Percentiles rank a stretch among this genome's conserved stretches.
phyloP scores from a whole-genome alignment of 23 red algal genomes.

The Chondrus crispus region DNA sequence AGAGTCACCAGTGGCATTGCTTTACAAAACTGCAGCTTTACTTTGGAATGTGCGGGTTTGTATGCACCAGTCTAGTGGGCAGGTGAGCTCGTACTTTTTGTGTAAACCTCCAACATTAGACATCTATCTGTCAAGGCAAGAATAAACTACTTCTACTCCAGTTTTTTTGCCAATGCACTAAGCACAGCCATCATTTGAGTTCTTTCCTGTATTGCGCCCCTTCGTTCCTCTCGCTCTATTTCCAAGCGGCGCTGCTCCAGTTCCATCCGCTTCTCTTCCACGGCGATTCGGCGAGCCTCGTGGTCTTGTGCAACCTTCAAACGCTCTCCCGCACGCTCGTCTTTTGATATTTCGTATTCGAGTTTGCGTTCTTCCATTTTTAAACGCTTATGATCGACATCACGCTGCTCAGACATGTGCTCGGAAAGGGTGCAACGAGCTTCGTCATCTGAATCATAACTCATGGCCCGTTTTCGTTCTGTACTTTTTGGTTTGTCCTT shows the following conservation, averaged over 20 bases:
- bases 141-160: too few species aligned
- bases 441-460: background rate
- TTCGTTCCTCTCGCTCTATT: background rate
- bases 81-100: too few species aligned
- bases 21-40: too few species aligned
- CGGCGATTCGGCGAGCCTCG: background rate
- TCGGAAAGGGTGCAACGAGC: background rate
- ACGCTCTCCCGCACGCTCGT: background rate
- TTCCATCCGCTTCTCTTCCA: too few species aligned
- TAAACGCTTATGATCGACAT: background rate
- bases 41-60: too few species aligned
- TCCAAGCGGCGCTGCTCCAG: too few species aligned
- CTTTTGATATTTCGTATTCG: background rate
- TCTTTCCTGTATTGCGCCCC: background rate
- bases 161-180: background rate
- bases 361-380: background rate
- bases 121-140: too few species aligned
- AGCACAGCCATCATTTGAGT: background rate
- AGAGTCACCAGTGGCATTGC: too few species aligned
- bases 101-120: too few species aligned
- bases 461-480: too few species aligned
- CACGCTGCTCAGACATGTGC: background rate
- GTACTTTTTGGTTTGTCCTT: too few species aligned
- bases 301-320: background rate
- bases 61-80: too few species aligned